Evolutionary conservation across 1,284 basidiomycete species (phyloP), one percentile per base, ranked within the genome.

Genomic region (Ustilago cynodontis): DNA sequence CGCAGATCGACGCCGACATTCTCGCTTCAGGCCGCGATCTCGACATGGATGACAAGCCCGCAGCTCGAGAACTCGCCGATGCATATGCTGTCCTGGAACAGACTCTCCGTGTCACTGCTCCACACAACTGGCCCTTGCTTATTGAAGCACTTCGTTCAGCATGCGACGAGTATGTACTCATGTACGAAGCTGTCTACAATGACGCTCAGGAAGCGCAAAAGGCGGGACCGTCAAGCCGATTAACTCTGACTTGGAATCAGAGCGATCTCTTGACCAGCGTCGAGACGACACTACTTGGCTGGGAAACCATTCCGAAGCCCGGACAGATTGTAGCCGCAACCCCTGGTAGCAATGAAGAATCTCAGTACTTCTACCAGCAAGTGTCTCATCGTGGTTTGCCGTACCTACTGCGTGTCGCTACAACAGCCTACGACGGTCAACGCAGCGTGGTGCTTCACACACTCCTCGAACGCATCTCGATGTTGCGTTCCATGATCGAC

Each of bases 321-420:
- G 31, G 24, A 20, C 20, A 53, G 8, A 39, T 52, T 24, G 20
- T 10, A 14, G 14, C 29, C 14, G 7, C 51, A n/a, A 11, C 37
- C 2, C 11, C 39, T 29, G 28, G 24, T 16, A 18, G 28, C 13
- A 20, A 24, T n/a, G 20, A 26, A 8, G 59, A 63, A 7, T 31
- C 31, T 26, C 51, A 55, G 26, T 58, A 71, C 28, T 37, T 65
- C 16, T 79, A 81, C 26, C 75, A 73, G 22, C 74, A 69, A 49
- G 58, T 78, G 16, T 43, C 64, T 7, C 55, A 71, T 47, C 58
- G 70, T n/a, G 75, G 77, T 14, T 63, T 78, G 9, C 78, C 77
- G 6, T 78, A 77, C 35, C 60, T 79, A 3, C 49, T 78, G 31
- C 67, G 70, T 55, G 59, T 74, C 49, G 43, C 67, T 6, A 62